phyloP scores from a whole-genome alignment of 805 yeast genomes.

The Suhomyces emberorum region DNA sequence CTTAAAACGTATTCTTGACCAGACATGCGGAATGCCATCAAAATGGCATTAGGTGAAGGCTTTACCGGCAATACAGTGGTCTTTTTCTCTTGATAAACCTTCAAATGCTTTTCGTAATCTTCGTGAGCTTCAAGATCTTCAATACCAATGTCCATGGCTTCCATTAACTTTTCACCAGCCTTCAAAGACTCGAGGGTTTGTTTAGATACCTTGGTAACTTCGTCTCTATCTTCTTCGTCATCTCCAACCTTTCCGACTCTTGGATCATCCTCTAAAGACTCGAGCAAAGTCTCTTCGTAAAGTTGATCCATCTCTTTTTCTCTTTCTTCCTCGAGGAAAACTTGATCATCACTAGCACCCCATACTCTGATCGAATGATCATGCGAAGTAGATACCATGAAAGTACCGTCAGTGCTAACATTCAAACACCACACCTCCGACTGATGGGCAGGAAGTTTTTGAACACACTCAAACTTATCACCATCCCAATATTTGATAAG shows the following conservation, averaged over 20 bases:
- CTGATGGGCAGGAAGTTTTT: slow-evolving; percentile 78
- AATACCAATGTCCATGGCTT: slow-evolving; percentile 81
- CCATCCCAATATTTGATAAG: slow-evolving; percentile 97
- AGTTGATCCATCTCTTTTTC: slow-evolving; percentile 93
- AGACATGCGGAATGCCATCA: slow-evolving; percentile 63
- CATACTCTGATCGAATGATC: slow-evolving; percentile 93
- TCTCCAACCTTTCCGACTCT: slow-evolving; percentile 23
- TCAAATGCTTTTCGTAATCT: slow-evolving; percentile 45
- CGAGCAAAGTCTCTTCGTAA: slow-evolving; percentile 77
- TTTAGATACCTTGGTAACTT: slow-evolving; percentile 63
- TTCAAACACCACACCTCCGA: slow-evolving; percentile 92
- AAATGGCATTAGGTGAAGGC: slow-evolving; percentile 69
- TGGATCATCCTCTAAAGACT: slow-evolving; percentile 60
- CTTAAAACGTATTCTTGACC: slow-evolving; percentile 81
- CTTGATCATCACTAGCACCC: slow-evolving; percentile 90
- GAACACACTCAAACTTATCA: slow-evolving; percentile 91
- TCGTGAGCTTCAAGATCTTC: slow-evolving; percentile 61
- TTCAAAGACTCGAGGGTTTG: slow-evolving; percentile 90
- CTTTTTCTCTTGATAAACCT: slow-evolving; percentile 38
- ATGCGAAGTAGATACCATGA: slow-evolving; percentile 80
- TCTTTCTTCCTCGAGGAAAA: slow-evolving; percentile 94
- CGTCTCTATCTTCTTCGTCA: slow-evolving; percentile 43
- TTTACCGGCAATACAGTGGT: slow-evolving; percentile 48
- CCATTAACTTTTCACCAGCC: slow-evolving; percentile 90
- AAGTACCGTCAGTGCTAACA: slow-evolving; percentile 67